Base-by-base conservation (phyloP, 345 rosid genomes). In the Erodium maritimum region DNA sequence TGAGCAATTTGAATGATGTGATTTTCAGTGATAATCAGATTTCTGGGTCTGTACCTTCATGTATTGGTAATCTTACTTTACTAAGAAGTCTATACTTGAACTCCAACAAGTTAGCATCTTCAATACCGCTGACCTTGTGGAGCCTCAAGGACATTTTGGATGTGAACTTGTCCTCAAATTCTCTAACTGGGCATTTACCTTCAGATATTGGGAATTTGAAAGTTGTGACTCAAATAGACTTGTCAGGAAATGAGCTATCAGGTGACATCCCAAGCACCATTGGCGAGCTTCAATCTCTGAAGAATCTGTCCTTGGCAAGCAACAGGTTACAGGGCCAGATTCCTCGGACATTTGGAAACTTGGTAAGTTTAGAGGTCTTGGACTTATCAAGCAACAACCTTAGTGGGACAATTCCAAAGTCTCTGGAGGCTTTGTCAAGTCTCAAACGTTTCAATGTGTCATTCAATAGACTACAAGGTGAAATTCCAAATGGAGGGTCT, bases 251-350 rank as follows among this genome's bases (percentile, higher is more conserved):
- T n/a, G 46, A 61, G n/a, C 18, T 63, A 5, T 5, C 52, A 4
- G 64, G 67, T 11, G 12, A 17, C 1, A 54, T 54, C 24, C 72
- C 72, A 5, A 19, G 14, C 19, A 34, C 56, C 21, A 21, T 69
- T 53, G 67, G 46, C 24, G 45, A 51, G 5, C 57, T 63, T 8
- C 48, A 58, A 59, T 25, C 12, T 11, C 10, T 61, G 21, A 1
- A 5, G 55, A 14, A 14, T 52, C 54, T 61, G 22, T 61, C 64
- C 4, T 24, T 51, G 22, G 20, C 1, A 1, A 19, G 2, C 3
- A 61, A 51, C 18, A 52, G 4, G 1, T 61, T 61, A 4, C 11
- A 20, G 50, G 64, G 64, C 0, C 17, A 48, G 1, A 50, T 51
- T 50, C 56, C 56, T 1, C 1, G 50, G 4, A 48, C 50, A 50